Conservation (phyloP, 352 stramenopile species). For the Phytophthora hybrid region DNA sequence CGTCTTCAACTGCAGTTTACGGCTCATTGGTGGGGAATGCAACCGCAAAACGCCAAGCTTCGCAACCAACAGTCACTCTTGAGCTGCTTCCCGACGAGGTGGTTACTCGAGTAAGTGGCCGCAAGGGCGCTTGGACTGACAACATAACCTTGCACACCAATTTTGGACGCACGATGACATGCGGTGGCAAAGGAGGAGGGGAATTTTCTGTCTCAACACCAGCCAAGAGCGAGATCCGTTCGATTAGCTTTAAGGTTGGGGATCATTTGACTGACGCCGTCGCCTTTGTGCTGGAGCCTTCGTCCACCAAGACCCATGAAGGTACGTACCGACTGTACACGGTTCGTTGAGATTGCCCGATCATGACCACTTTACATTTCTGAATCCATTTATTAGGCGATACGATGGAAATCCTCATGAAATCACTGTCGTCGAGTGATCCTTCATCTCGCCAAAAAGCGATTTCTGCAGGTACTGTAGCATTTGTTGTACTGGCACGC, state of each 20-base stretch:
- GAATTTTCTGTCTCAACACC: constrained; percentile 55
- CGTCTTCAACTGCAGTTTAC: constrained; percentile 9
- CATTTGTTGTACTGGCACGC: not conserved
- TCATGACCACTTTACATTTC: not conserved
- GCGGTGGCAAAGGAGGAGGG: constrained; percentile 66
- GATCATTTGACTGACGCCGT: constrained; percentile 71
- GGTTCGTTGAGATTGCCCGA: not conserved
- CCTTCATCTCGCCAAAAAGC: constrained; percentile 32
- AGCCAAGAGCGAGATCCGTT: constrained; percentile 58
- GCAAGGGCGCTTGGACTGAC: constrained; percentile 84
- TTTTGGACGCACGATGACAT: constrained; percentile 63
- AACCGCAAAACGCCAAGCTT: constrained; percentile 36
- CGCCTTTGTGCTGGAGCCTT: constrained; percentile 53
- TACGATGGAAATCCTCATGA: constrained; percentile 33
- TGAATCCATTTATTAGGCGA: constrained; percentile 25
- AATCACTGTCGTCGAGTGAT: constrained; percentile 26
- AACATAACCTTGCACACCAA: constrained; percentile 69
- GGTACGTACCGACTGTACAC: constrained; percentile 22
- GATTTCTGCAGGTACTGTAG: constrained; percentile 43
- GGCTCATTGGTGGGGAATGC: constrained; percentile 65
- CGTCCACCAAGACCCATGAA: constrained; percentile 25
- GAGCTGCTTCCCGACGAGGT: constrained; percentile 59
- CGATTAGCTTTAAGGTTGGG: constrained; percentile 65
- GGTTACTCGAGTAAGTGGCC: constrained; percentile 56
- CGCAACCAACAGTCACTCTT: constrained; percentile 45